Conservation (phyloP, 768 basidiomycete species). For the Pleurotus ostreatus region DNA sequence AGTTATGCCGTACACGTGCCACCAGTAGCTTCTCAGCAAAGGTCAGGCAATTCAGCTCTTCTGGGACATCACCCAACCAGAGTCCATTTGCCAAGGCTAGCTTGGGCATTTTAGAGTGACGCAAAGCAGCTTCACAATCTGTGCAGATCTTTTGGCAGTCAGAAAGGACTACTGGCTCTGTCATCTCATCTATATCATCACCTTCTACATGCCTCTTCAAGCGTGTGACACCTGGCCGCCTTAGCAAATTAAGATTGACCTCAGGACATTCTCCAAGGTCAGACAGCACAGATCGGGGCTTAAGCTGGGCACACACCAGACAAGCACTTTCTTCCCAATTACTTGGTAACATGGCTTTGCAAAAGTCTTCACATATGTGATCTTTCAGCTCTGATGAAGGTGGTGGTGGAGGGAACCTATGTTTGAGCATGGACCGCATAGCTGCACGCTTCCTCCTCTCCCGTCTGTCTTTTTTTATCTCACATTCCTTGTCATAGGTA, state of each 20-base stretch:
- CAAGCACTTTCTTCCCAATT: not conserved
- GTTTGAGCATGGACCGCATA: not conserved
- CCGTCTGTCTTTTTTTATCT: not conserved
- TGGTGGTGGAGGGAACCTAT: conserved; percentile 1
- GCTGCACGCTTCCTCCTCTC: not conserved
- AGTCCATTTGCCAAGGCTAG: conserved; percentile 25
- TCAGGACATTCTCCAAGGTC: not conserved
- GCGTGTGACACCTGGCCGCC: not conserved
- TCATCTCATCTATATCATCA: not conserved
- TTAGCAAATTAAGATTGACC: not conserved
- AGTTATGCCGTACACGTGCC: conserved; percentile 16
- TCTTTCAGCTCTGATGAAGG: not conserved
- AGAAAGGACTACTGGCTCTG: not conserved
- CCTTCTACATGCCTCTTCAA: not conserved
- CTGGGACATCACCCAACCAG: conserved; percentile 26
- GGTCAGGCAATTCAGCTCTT: conserved; percentile 14
- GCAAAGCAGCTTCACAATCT: not conserved
- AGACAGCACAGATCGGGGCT: not conserved
- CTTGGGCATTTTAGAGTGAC: conserved; percentile 10
- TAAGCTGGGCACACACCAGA: conserved; percentile 3
- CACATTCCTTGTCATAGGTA: too few relatives aligned
- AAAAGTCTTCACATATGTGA: not conserved
- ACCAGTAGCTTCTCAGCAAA: conserved; percentile 23
- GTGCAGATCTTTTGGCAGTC: not conserved
- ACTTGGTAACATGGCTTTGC: not conserved